Evolutionary conservation across 2,329 filamentous ascomycete genomes (phyloP).

Genomic region (Alternaria novae-zelandiae): DNA sequence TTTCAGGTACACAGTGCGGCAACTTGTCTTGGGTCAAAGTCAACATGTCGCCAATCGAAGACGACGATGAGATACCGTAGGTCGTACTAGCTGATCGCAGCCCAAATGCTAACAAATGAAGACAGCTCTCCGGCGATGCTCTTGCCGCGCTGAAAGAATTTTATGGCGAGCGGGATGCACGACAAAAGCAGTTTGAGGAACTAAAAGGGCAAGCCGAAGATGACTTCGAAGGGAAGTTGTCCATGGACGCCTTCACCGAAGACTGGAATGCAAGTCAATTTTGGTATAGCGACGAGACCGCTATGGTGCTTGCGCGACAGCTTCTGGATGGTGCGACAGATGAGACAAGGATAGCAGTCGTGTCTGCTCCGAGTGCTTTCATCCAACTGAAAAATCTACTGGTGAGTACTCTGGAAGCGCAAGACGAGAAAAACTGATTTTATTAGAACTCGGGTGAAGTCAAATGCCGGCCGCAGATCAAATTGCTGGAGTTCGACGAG

Average conservation of each 20-base stretch:
- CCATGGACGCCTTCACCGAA: constrained; percentile 76
- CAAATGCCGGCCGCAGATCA: constrained; percentile 60
- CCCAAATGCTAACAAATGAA: constrained; percentile 43
- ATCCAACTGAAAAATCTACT: constrained; percentile 75
- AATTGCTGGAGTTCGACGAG: constrained; percentile 75
- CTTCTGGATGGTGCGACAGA: constrained; percentile 67
- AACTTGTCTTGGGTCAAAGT: not conserved
- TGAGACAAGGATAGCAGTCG: constrained; percentile 68
- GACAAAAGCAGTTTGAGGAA: constrained; percentile 70
- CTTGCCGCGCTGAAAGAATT: constrained; percentile 76
- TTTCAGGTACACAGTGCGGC: constrained; percentile 24
- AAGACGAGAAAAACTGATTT: not conserved
- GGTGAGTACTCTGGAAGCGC: constrained; percentile 50
- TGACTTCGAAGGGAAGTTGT: constrained; percentile 56
- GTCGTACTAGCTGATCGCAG: constrained; percentile 6
- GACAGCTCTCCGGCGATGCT: constrained; percentile 69
- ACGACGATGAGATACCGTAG: constrained; percentile 48
- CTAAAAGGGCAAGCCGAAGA: constrained; percentile 68
- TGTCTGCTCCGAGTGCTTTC: constrained; percentile 80
- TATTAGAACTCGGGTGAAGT: constrained; percentile 40
- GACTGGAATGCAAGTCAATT: constrained; percentile 87
- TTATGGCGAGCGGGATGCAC: constrained; percentile 73
- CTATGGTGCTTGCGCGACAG: constrained; percentile 66
- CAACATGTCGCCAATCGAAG: constrained; percentile 34
- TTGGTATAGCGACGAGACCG: constrained; percentile 80